Percentiles rank a stretch among this genome's conserved stretches.
Evolutionary conservation across 148 eudicot genomes (phyloP).

Genomic region (Spergularia marina): DNA sequence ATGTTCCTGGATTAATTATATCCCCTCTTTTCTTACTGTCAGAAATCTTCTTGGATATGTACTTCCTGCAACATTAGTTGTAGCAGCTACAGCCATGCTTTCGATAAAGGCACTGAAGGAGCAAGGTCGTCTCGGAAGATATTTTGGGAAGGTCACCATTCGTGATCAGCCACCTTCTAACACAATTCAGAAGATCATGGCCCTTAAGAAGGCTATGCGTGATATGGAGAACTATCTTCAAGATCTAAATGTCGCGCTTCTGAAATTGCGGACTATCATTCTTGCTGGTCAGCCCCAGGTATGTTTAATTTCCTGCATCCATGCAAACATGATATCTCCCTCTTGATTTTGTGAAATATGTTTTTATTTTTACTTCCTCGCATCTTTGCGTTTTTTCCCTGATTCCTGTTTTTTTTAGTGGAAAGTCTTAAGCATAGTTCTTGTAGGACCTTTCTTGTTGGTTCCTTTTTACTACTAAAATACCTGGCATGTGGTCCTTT

Average conservation of each 20-base stretch:
- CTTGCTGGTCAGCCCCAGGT: constrained; percentile 95
- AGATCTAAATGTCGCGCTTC: constrained; percentile 62
- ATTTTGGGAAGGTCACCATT: constrained; percentile 72
- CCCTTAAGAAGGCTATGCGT: constrained; percentile 81
- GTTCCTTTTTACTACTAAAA: not conserved
- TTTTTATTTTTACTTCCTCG: not conserved
- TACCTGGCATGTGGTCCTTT: not conserved
- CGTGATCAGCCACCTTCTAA: constrained; percentile 95
- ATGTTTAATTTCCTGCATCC: constrained; percentile 10
- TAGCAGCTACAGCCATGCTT: constrained; percentile 61
- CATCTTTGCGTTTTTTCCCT: not conserved
- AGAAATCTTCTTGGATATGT: constrained; percentile 69
- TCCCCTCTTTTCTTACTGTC: constrained; percentile 19
- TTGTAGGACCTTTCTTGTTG: not conserved
- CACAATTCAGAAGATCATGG: constrained; percentile 86
- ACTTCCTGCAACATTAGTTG: constrained; percentile 59
- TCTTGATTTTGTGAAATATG: too few relatives aligned
- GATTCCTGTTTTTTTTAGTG: not conserved
- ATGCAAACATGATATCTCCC: not conserved
- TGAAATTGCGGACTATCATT: constrained; percentile 70
- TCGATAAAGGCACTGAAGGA: constrained; percentile 70
- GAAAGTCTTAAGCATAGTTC: not conserved
- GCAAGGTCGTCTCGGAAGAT: constrained; percentile 93
- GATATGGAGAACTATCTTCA: constrained; percentile 83
- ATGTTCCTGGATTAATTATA: not conserved